A percentile compares a stretch with the other conserved stretches of the same genome.
These are phyloP conservation scores for Metarhizium rileyi DNA, from an alignment of 2,329 filamentous ascomycete species.

Conservation along the genomic window DNA sequence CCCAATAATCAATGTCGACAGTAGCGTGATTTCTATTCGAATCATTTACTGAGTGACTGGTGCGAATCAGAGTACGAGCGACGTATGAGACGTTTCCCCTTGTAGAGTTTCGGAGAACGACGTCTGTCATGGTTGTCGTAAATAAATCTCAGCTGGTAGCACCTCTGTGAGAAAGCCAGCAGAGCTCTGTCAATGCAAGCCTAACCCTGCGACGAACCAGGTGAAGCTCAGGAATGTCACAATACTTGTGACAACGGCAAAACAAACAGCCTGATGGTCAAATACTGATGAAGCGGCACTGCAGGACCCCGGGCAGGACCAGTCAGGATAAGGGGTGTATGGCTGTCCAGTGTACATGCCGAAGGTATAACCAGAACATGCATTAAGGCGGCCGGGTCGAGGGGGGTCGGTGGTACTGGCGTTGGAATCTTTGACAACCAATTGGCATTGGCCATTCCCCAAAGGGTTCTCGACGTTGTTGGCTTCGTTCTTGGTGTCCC, in stretches of 20 bases:
- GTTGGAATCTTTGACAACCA: slow-evolving; percentile 52
- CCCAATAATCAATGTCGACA: background rate
- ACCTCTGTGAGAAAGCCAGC: background rate
- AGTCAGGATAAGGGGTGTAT: slow-evolving; percentile 43
- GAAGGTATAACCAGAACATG: slow-evolving; percentile 41
- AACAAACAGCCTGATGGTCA: slow-evolving; percentile 37
- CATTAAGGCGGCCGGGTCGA: slow-evolving; percentile 45
- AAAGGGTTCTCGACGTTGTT: slow-evolving; percentile 36
- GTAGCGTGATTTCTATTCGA: background rate
- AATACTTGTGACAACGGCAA: slow-evolving; percentile 43
- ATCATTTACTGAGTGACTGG: background rate
- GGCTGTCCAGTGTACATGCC: slow-evolving; percentile 45
- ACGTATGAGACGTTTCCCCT: background rate
- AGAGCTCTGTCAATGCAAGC: slow-evolving; percentile 19
- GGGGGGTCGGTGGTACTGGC: slow-evolving; percentile 38
- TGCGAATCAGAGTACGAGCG: background rate
- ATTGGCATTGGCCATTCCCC: slow-evolving; percentile 43
- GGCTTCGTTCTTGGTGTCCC: slow-evolving; percentile 47
- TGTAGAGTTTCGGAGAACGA: background rate
- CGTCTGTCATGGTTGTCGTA: background rate
- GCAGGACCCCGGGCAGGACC: slow-evolving; percentile 48
- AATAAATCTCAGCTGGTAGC: background rate
- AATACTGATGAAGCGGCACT: slow-evolving; percentile 38
- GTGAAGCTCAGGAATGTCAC: slow-evolving; percentile 52
- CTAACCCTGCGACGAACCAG: slow-evolving; percentile 50